Conservation (phyloP, 2,329 filamentous ascomycete genomes). For the Sporothrix protearum region DNA sequence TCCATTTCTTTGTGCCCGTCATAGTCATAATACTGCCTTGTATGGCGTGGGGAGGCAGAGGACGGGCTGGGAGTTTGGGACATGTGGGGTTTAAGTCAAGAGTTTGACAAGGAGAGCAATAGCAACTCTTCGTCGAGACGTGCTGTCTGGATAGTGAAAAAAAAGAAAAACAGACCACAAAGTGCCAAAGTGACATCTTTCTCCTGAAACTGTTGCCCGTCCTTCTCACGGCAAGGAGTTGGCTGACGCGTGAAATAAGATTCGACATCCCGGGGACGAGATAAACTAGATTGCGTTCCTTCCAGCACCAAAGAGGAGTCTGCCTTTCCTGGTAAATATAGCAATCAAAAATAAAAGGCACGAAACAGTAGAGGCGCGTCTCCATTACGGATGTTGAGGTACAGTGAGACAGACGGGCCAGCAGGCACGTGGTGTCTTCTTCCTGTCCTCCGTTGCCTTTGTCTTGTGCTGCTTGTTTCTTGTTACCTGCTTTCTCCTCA, state of each 20-base stretch:
- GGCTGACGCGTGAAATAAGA: background rate
- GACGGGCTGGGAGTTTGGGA: background rate
- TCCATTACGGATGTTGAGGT: background rate
- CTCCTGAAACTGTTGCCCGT: background rate
- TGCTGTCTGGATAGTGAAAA: no score
- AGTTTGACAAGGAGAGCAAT: background rate
- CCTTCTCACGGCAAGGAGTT: background rate
- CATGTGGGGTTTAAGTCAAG: background rate
- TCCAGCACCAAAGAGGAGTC: background rate
- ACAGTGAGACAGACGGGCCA: background rate
- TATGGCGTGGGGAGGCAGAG: background rate
- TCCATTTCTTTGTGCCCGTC: background rate
- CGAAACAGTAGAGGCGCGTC: background rate
- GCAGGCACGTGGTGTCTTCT: background rate
- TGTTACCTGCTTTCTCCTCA: background rate
- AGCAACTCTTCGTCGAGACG: background rate
- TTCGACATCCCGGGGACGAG: background rate
- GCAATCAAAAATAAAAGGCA: background rate
- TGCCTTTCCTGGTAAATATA: constrained; percentile 5
- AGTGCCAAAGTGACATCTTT: no score
- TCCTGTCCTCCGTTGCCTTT: background rate
- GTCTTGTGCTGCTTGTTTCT: background rate
- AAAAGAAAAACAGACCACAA: no score
- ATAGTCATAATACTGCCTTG: background rate
- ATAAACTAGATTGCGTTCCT: constrained; percentile 5